Percentiles rank a stretch among this genome's conserved stretches.
Conservation (phyloP, 352 stramenopile species). For the Phytophthora palmivora region DNA sequence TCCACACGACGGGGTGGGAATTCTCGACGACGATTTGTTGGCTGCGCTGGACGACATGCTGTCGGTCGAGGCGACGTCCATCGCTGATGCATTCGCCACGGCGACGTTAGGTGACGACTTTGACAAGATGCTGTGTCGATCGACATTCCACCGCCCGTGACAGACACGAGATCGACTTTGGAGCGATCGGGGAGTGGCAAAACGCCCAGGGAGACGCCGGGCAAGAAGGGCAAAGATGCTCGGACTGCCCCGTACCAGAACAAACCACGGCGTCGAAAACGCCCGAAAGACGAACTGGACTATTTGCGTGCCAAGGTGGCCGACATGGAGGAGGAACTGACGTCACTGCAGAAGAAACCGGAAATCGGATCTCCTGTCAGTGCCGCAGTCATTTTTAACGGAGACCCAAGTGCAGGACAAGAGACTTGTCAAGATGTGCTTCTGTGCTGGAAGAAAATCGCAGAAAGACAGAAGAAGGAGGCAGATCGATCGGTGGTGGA, state of each 20-base stretch:
- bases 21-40: slow-evolving; percentile 37
- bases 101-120: slow-evolving; percentile 18
- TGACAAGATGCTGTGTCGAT: slow-evolving; percentile 28
- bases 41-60: slow-evolving; percentile 43
- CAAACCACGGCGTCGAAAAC: slow-evolving; percentile 39
- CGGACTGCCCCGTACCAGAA: slow-evolving; percentile 24
- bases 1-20: slow-evolving; percentile 12
- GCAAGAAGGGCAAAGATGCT: slow-evolving; percentile 26
- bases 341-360: slow-evolving; percentile 14
- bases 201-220: neutral
- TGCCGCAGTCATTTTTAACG: slow-evolving; percentile 21
- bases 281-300: slow-evolving; percentile 48
- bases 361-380: slow-evolving; percentile 21
- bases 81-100: slow-evolving; percentile 17
- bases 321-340: slow-evolving; percentile 44
- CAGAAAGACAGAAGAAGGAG: slow-evolving; percentile 38
- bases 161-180: neutral
- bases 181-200: slow-evolving; percentile 14
- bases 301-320: slow-evolving; percentile 43
- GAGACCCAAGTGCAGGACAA: neutral
- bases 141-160: slow-evolving; percentile 2
- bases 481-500: slow-evolving; percentile 32
- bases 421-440: slow-evolving; percentile 23
- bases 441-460: slow-evolving; percentile 39
- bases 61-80: slow-evolving; percentile 28